These are phyloP conservation scores for Mortierella sp. DNA, from an alignment of 371 early-diverging fungal genomes.

Conservation along the genomic window DNA sequence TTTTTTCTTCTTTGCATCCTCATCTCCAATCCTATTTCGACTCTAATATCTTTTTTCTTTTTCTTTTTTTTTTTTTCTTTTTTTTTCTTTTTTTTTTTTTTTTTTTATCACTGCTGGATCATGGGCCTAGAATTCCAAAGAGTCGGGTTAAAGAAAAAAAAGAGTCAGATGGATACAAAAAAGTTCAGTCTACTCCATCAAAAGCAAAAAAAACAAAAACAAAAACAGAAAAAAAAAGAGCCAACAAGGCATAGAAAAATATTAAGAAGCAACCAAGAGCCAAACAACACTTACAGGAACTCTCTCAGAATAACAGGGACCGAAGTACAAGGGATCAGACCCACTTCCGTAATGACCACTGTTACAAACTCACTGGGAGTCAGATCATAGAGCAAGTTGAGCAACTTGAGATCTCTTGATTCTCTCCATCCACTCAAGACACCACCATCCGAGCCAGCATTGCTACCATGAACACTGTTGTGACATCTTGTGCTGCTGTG, in stretches of 20 bases:
- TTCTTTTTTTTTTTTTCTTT: no score
- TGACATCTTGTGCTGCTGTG: slow-evolving; percentile 42
- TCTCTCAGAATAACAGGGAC: slow-evolving; percentile 81
- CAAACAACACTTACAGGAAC: slow-evolving; percentile 37
- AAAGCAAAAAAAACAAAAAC: background rate
- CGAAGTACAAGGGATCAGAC: slow-evolving; percentile 93
- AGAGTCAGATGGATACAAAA: no score
- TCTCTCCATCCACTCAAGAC: slow-evolving; percentile 75
- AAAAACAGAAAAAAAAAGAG: background rate
- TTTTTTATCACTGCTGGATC: background rate
- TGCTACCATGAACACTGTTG: slow-evolving; percentile 37
- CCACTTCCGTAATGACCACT: slow-evolving; percentile 93
- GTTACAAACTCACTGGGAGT: slow-evolving; percentile 94
- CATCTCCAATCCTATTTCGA: no score
- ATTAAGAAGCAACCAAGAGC: background rate
- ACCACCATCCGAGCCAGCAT: slow-evolving; percentile 34
- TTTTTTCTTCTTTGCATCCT: no score
- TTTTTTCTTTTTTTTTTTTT: no score
- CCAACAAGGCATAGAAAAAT: background rate
- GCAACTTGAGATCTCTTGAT: slow-evolving; percentile 74
- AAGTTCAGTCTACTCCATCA: no score
- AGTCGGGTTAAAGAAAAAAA: no score
- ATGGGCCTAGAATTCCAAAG: background rate
- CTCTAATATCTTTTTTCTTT: no score
- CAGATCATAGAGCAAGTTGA: slow-evolving; percentile 93